Base-by-base conservation (phyloP, 352 stramenopile genomes). In the Pilasporangium apinafurcum region DNA sequence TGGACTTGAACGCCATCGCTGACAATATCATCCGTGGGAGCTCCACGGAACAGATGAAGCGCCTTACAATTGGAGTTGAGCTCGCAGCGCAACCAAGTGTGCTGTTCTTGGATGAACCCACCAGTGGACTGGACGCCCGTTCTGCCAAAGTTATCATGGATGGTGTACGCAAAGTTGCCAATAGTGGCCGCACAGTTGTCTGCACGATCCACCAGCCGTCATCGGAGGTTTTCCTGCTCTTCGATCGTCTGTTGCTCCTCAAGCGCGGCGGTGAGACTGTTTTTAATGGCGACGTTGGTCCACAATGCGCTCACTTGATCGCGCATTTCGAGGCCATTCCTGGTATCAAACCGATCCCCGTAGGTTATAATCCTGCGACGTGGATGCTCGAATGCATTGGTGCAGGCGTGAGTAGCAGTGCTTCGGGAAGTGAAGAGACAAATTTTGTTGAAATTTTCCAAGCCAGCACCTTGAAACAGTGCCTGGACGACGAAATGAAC, bases 151-250 rank as follows among this genome's bases (percentile, higher is more conserved):
- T n/a, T n/a, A 31, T 92, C 6, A 75, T 91, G 26, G 53, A 81
- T 14, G 58, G 85, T 1, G 53, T 91, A 13, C 73, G 82, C 37
- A 77, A 85, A 32, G 59, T 90, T 28, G 73, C 78, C 12, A 37
- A 27, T 14, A 53, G 56, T 14, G 72, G 76, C 9, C 42, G 56
- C 10, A 77, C 61, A 14, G 59, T 93, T 9, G 48, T 92, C 0
- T 90, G 85, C 30, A 92, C 76, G 13, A 95, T 95, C 56, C 83
- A 95, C 53, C 83, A 95, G 53, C 83, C 81, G n/a, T n/a, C n/a
- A n/a, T n/a, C n/a, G n/a, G n/a, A n/a, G n/a, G n/a, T n/a, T n/a
- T n/a, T n/a, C n/a, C 65, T 68, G 8, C 71, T 68, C 16, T 88
- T 91, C 53, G 76, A 93, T 52, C 57, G 69, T 27, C 25, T 88